A percentile compares a stretch with the other conserved stretches of the same genome.
Conservation (phyloP, 768 basidiomycete species). For the Podaxis sp. region DNA sequence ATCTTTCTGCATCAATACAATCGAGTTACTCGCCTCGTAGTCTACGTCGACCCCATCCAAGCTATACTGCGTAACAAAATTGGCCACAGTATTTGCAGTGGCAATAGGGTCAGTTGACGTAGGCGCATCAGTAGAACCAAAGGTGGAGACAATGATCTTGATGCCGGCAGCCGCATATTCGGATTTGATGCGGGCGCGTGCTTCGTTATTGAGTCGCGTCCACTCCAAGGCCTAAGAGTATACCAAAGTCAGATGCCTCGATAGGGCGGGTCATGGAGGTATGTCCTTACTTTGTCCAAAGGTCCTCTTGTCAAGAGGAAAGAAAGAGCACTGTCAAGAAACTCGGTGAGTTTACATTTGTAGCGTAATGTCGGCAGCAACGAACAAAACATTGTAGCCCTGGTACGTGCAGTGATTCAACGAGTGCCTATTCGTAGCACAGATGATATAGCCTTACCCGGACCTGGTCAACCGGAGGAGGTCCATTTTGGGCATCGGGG, state of each 20-base stretch:
- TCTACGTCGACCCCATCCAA: slow-evolving; percentile 77
- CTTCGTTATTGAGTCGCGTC: slow-evolving; percentile 42
- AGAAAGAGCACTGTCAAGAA: slow-evolving; percentile 36
- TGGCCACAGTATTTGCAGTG: slow-evolving; percentile 64
- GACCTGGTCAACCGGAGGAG: slow-evolving; percentile 8
- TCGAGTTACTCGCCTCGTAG: slow-evolving; percentile 38
- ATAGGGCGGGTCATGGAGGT: background rate
- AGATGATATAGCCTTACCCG: background rate
- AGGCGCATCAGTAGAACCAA: slow-evolving; percentile 58
- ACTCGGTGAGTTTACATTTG: background rate
- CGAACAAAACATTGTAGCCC: slow-evolving; percentile 64
- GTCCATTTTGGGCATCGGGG: slow-evolving; percentile 5
- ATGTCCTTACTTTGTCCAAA: slow-evolving; percentile 46
- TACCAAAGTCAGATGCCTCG: background rate
- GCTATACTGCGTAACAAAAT: slow-evolving; percentile 57
- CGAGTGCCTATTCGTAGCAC: background rate
- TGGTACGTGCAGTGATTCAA: slow-evolving; percentile 19
- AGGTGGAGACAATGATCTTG: slow-evolving; percentile 59
- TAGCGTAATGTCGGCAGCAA: background rate
- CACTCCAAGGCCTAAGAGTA: slow-evolving; percentile 46
- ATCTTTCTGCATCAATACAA: background rate
- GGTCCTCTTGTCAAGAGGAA: slow-evolving; percentile 58
- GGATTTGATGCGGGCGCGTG: slow-evolving; percentile 48
- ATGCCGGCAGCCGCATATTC: slow-evolving; percentile 60
- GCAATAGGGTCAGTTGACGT: slow-evolving; percentile 59